Evolutionary conservation across 2,329 filamentous ascomycete genomes (phyloP), one percentile per base, ranked within the genome.

Genomic region (Mariannaea elegans): DNA sequence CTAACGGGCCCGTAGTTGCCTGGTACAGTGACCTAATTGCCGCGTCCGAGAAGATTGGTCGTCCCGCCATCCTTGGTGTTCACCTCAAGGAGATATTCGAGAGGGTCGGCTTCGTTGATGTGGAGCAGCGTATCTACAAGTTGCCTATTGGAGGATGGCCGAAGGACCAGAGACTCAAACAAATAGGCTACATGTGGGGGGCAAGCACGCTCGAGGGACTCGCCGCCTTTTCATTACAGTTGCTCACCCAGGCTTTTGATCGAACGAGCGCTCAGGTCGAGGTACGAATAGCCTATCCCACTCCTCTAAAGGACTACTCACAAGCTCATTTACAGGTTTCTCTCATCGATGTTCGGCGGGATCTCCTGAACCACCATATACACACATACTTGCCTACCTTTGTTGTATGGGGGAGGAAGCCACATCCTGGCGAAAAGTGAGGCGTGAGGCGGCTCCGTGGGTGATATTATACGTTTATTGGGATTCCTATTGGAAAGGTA

Each of bases 61-160:
- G 81, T 4, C 76, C 78, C 2, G 67, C 79, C 2, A 61, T 73
- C 29, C 62, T 76, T 13, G 75, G 71, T 4, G 61, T 67, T 4
- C 65, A 65, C 10, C 71, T 80, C 12, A 76, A 74, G 57, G 66
- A 72, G 9, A 74, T 76, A 41, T 78, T 77, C 59, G 68, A 77
- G 49, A 76, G 81, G 21, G 82, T 78, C 1, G 84, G 84, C 2
- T 87, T 87, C 62, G 78, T 82, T 3, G 81, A 87, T 56, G 77
- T 87, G 13, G 76, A 79, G 9, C 76, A 87, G 68, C 73, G 72
- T 19, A 65, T 81, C 0, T 82, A 81, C 69, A 85, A 82, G 68
- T 73, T 86, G 18, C 84, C 84, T 0, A 75, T 82, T 29, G 83
- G 82, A 29, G 74, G 75, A 3, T 87, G 84, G 85, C 75, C 84